Evolutionary conservation across 2,329 filamentous ascomycete species (phyloP), one percentile per base, ranked within the genome.

Genomic region (Talaromyces sp.): DNA sequence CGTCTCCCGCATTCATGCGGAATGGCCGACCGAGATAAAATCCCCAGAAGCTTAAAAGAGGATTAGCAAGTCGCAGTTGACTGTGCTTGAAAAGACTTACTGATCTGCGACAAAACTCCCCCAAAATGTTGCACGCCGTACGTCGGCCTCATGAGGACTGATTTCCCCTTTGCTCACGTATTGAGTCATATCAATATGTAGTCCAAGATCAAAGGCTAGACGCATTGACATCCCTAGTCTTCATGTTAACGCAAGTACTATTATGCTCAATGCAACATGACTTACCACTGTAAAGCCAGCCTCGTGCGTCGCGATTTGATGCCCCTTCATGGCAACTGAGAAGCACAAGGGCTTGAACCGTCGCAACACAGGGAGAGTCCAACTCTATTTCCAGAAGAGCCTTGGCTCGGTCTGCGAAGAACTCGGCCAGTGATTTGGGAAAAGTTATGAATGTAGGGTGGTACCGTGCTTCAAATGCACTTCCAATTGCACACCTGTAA

Each of bases 351-450:
- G 77, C 74, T 49, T 80, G 78, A 7, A 77, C 73, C 3, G 77
- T 80, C 4, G 77, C 75, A n/a, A 80, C 67, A 39, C 71, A 75
- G 1, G 78, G 78, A 22, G 68, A 73, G 51, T 80, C 77, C 13
- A 80, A 61, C 52, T 80, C 77, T 4, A 78, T 72, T 35, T 80
- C 77, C 8, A 80, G 57, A 4, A 78, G 66, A 6, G 71, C 69
- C 52, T 79, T 79, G 1, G 75, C 72, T 22, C 77, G 65, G 37
- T 75, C 72, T 7, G 74, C 73, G 44, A 73, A 72, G 35, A 71
- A 73, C 17, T 73, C 70, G 1, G 69, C 65, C 3, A 70, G 50
- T 1, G 64, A 71, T 22, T 73, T 65, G 35, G 67, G 62, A 56
- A 75, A 68, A 35, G 74, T 69, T 52, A 76, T 64, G 60, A 77